Evolutionary conservation across 257 asterid species (phyloP), one percentile per base, ranked within the genome.

Genomic region (Ilex asprella): DNA sequence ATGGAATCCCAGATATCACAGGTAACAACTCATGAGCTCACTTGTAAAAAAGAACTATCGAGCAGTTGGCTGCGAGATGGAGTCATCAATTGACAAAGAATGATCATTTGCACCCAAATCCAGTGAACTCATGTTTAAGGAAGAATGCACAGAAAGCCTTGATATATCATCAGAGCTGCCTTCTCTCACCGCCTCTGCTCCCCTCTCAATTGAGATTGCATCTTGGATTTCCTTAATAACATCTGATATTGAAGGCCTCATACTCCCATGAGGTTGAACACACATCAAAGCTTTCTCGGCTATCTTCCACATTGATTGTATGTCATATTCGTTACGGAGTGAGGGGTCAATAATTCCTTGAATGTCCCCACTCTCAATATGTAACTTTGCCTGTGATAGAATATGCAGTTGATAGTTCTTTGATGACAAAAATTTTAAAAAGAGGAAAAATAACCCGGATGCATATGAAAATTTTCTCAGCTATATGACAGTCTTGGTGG

Each of bases 251-350:
- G 92, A 73, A 0, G 99, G 99, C 63, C 99, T 87, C 97, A 82
- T 93, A 85, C 76, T 81, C 50, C 97, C 99, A n/a, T 93, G 97
- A 14, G 99, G 86, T 59, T 81, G 96, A 16, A 89, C 86, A 56
- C 99, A 93, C 96, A 89, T 85, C 76, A 89, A 39, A 14, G 99
- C 99, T 66, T 84, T 93, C 87, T 93, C 99, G 0, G 99, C 99
- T 76, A 93, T 93, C 75, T 89, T 93, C 99, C 99, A 89, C 94
- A 93, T 89, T 1, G 99, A 93, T 51, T 93, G 99, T 68, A 87
- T 85, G 69, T 93, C 96, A 50, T 89, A 93, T 0, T 81, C 90
- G 7, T 69, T 66, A 5, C 57, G 79, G 47, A 93, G 69, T 10
- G 87, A 16, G 3, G 96, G 96, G 77, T 93, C 99, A 43, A 93